Percentiles rank a stretch among this genome's conserved stretches.
Evolutionary conservation across 2,329 filamentous ascomycete genomes (phyloP).

Genomic region (Colletotrichum destructivum): DNA sequence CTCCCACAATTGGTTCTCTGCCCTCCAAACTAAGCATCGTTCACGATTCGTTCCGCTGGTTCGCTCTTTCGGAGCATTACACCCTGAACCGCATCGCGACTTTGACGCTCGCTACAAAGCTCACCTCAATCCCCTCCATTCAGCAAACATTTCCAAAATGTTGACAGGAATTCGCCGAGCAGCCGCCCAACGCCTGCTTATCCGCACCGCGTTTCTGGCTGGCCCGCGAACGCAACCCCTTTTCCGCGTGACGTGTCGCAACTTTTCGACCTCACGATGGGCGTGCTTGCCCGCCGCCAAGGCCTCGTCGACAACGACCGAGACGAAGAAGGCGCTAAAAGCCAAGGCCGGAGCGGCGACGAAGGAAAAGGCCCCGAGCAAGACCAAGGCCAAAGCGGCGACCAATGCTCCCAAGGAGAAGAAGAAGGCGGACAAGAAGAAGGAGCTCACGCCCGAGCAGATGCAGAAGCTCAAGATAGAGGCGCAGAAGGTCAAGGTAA

Average conservation of each 20-base stretch:
- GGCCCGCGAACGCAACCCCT: slow-evolving; percentile 43
- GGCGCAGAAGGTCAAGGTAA: slow-evolving; percentile 48
- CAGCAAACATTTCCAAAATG: slow-evolving; percentile 52
- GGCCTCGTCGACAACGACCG: slow-evolving; percentile 46
- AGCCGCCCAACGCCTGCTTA: slow-evolving; percentile 54
- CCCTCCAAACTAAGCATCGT: slow-evolving; percentile 2
- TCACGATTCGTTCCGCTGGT: slow-evolving; percentile 12
- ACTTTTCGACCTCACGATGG: slow-evolving; percentile 52
- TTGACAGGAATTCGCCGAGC: slow-evolving; percentile 58
- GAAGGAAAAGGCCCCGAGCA: slow-evolving; percentile 44
- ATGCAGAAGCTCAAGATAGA: slow-evolving; percentile 41
- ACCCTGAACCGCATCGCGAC: background rate
- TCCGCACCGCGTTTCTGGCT: slow-evolving; percentile 44
- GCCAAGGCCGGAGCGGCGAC: slow-evolving; percentile 49
- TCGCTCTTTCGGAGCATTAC: background rate
- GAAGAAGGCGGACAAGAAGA: slow-evolving; percentile 48
- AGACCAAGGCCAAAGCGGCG: slow-evolving; percentile 44
- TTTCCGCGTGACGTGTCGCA: slow-evolving; percentile 45
- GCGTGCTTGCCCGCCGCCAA: slow-evolving; percentile 46
- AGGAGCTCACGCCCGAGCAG: slow-evolving; percentile 56
- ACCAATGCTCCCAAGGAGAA: slow-evolving; percentile 41
- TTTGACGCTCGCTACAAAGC: slow-evolving; percentile 14
- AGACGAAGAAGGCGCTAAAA: slow-evolving; percentile 46
- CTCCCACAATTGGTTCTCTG: slow-evolving; percentile 12
- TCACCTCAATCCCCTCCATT: background rate